Base-by-base conservation (phyloP, 1,284 basidiomycete genomes). In the Puccinia horiana region DNA sequence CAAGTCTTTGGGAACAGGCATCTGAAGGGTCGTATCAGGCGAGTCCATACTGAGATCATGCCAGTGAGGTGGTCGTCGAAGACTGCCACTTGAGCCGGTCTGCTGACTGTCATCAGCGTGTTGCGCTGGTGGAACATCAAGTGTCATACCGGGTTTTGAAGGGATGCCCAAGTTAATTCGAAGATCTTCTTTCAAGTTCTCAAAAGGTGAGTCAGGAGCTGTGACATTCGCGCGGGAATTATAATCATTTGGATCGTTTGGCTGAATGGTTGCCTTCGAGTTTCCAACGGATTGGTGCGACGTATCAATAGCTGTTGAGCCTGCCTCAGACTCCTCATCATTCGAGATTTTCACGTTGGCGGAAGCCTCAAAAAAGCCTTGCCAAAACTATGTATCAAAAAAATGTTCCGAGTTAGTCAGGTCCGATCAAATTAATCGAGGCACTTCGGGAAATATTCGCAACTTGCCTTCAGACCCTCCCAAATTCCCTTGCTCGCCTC, bases 301-400 rank as follows among this genome's bases (percentile, higher is more conserved):
- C 49, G 9, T 29, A 58, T 75, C 52, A 75, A 26, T 23, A 23
- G n/a, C 37, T 52, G 52, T 75, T 75, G 73, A 75, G 35, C 44
- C 44, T 14, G 11, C 47, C 47, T 72, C 47, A 29, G 69, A 72
- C n/a, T 79, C 77, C 16, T 77, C 76, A 37, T 40, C 32, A 42
- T 79, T 69, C 2, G 77, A 79, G 9, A 86, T 84, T n/a, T 85
- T 85, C 65, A 87, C 85, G 65, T 86, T 84, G 26, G 86, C 86
- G 4, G 86, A 85, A 26, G 85, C 84, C 75, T 87, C 86, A 83
- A 86, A 87, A 83, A 87, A 87, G 20, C 84, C 84, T 83, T 86
- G 85, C 86, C 86, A 87, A 83, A 87, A 87, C 69, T 85, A 54
- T 0, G 37, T 20, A 37, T 11, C 6, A 32, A 23, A 11, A 29